phyloP scores from a whole-genome alignment of 192 early-diverging fungal genomes.

The Dispira parvispora region DNA sequence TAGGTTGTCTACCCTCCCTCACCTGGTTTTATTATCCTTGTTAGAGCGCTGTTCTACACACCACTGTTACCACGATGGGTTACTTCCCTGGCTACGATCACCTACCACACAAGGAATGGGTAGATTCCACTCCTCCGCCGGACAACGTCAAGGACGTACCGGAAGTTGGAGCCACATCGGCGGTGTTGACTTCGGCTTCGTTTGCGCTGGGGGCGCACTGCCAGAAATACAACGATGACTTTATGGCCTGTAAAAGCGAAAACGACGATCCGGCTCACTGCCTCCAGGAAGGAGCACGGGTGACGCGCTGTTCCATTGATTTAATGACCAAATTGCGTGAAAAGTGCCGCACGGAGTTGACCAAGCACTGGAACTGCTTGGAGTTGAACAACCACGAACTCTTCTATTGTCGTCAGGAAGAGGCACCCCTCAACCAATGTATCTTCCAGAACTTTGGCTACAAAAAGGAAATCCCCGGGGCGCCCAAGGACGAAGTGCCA shows the following conservation, averaged over 20 bases:
- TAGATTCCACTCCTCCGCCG: conserved; percentile 72
- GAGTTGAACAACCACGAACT: conserved; percentile 85
- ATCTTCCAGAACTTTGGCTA: conserved; percentile 69
- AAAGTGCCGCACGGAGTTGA: conserved; percentile 76
- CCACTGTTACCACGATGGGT: neutral
- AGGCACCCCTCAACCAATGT: conserved; percentile 71
- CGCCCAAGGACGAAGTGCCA: conserved; percentile 22
- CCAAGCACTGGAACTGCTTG: conserved; percentile 79
- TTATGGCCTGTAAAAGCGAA: conserved; percentile 92
- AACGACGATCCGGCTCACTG: conserved; percentile 79
- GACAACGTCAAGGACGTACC: conserved; percentile 48
- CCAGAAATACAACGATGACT: conserved; percentile 89
- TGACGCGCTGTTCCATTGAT: conserved; percentile 86
- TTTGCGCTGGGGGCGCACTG: conserved; percentile 79
- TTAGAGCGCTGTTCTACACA: too few species aligned
- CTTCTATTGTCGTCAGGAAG: conserved; percentile 58
- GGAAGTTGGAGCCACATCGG: conserved; percentile 82
- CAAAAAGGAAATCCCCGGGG: conserved; percentile 50
- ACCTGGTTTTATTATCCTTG: too few species aligned
- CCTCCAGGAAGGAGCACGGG: conserved; percentile 83
- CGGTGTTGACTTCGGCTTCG: conserved; percentile 82
- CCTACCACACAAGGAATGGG: conserved; percentile 28
- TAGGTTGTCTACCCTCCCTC: too few species aligned
- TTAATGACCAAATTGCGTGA: conserved; percentile 70
- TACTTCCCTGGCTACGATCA: conserved; percentile 11